Evolutionary conservation across 1,284 basidiomycete genomes (phyloP), one percentile per base, ranked within the genome.

Genomic region (Fistulina hepatica): DNA sequence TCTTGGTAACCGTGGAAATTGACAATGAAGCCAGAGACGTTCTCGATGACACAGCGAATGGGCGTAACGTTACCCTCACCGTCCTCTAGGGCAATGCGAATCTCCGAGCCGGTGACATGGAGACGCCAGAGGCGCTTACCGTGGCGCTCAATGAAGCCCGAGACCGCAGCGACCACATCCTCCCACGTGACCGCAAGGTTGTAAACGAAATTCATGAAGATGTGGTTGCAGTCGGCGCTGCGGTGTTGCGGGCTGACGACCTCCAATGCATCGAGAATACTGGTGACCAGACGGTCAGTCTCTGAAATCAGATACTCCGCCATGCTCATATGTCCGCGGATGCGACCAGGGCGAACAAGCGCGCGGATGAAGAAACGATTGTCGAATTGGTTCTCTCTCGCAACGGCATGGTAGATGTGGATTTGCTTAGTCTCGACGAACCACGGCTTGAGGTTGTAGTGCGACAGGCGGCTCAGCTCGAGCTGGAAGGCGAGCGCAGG

Each of bases 1-100:
- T 99, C 95, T 62, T 97, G 92, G 67, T 99, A 99, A n/a, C 86
- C 89, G 56, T 94, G 89, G 68, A 84, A 97, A 60, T 97, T 94
- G 60, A 98, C 94, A 48, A 97, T 89, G 65, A 98, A 97, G 33
- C 94, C 94, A 28, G 93, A 95, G 37, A 97, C 91, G 59, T 97
- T 99, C 67, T 95, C 91, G 59, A 98, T 94, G 58, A 97, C 82
- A 51, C 93, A 93, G 30, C 95, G 90, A 55, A 98, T 91, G 8
- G 94, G 91, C 6, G 89, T 89, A 33, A 89, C 80, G 52, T 92
- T 92, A 47, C 92, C 91, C 48, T 94, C 88, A 44, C 71, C 77
- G 57, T 97, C 89, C 63, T 97, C 92, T 40, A 99, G 76, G 32
- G 88, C 76, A 52, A 98, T 86, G 39, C 95, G 79, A 54, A 99